phyloP scores from a whole-genome alignment of 768 basidiomycete genomes.

The Termitomyces sp. region DNA sequence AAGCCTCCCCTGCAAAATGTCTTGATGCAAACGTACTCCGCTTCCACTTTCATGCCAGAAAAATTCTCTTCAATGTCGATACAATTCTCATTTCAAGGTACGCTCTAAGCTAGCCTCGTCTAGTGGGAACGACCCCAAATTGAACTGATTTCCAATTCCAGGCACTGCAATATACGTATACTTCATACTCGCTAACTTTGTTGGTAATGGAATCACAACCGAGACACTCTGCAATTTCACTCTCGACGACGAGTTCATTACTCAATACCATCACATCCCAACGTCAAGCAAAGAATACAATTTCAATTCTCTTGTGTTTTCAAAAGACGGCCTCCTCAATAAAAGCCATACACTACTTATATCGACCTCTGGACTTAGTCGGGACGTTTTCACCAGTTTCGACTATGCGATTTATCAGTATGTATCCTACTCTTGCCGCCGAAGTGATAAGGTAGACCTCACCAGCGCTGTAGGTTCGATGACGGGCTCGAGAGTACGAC shows the following conservation, averaged over 20 bases:
- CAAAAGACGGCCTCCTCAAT: conserved; percentile 23
- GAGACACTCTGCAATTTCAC: conserved; percentile 27
- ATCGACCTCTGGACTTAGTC: conserved; percentile 24
- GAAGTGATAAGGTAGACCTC: background rate
- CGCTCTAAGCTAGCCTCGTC: too few relatives aligned
- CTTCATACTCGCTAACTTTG: conserved; percentile 32
- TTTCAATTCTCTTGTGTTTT: conserved; percentile 29
- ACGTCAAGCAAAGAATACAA: conserved; percentile 17
- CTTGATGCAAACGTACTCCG: conserved; percentile 16
- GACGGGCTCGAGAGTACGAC: background rate
- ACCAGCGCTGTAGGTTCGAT: background rate
- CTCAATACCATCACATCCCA: conserved; percentile 24
- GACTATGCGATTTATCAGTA: conserved; percentile 41
- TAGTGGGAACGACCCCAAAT: background rate
- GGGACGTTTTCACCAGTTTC: conserved; percentile 32
- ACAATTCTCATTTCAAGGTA: conserved; percentile 15
- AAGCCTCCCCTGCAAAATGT: conserved; percentile 8
- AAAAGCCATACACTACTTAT: conserved; percentile 26
- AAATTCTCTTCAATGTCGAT: conserved; percentile 9
- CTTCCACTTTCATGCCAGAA: conserved; percentile 14
- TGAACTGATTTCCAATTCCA: conserved; percentile 4
- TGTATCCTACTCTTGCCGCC: conserved; percentile 4
- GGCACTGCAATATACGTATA: conserved; percentile 35
- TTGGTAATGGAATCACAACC: conserved; percentile 15
- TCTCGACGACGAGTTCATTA: conserved; percentile 21